Evolutionary conservation across 495 filamentous ascomycete genomes (phyloP).

Genomic region (Hypoxylon intermedium): DNA sequence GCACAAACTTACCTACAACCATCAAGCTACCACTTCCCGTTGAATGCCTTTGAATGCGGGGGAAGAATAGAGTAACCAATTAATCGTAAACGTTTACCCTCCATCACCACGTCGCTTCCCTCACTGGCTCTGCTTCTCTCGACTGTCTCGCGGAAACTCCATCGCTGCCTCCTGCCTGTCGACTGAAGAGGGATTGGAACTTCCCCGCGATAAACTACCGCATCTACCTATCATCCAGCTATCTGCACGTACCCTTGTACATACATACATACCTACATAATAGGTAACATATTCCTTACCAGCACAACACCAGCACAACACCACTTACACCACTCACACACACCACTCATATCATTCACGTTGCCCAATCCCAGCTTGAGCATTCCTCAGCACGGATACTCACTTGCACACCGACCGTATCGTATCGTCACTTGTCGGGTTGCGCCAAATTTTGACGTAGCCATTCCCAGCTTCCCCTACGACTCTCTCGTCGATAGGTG

Average conservation of each 20-base stretch:
- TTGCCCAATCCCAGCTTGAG: slow-evolving; percentile 35
- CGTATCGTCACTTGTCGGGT: slow-evolving; percentile 23
- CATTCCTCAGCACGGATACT: slow-evolving; percentile 35
- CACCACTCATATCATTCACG: slow-evolving; percentile 2
- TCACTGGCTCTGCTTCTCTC: slow-evolving; percentile 16
- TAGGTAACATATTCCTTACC: neutral
- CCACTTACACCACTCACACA: slow-evolving; percentile 2
- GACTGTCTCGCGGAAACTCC: slow-evolving; percentile 28
- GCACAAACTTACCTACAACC: slow-evolving; percentile 3
- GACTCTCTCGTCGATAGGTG: neutral
- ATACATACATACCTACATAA: slow-evolving; percentile 24
- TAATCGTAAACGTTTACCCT: slow-evolving; percentile 35
- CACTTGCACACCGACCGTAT: slow-evolving; percentile 35
- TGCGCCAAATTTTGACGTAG: slow-evolving; percentile 35
- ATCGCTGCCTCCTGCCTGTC: slow-evolving; percentile 23
- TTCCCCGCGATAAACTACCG: slow-evolving; percentile 32
- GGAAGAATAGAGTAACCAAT: slow-evolving; percentile 37
- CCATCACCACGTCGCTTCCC: slow-evolving; percentile 25
- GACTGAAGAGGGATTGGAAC: slow-evolving; percentile 11
- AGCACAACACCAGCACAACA: neutral
- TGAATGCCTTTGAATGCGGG: slow-evolving; percentile 38
- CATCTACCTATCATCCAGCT: too few relatives aligned
- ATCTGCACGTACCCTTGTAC: slow-evolving; percentile 19
- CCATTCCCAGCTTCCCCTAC: slow-evolving; percentile 19
- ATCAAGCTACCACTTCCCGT: slow-evolving; percentile 4